Base-by-base conservation (phyloP, 2,329 filamentous ascomycete species). In the Beauveria medogensis region DNA sequence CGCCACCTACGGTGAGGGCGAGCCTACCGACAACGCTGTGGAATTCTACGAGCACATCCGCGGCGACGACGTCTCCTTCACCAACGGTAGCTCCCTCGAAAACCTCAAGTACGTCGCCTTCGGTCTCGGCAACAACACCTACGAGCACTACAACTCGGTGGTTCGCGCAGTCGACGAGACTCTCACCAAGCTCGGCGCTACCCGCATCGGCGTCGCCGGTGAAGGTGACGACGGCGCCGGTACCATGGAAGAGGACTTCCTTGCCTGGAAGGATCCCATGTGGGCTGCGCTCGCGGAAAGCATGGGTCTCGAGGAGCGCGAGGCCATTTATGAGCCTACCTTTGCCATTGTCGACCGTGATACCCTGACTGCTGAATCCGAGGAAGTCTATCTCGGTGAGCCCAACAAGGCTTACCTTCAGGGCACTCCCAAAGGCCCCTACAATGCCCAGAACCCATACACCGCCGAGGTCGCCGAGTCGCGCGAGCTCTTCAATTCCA, bases 251-350 rank as follows among this genome's bases (percentile, higher is more conserved):
- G 95, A 99, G 78, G 95, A 99, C 71, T 99, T 97, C 75, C 78
- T 99, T 69, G 91, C 93, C 66, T 99, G 94, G 94, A 99, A 99
- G 79, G 94, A 99, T 70, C 92, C 92, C 64, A 99, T 99, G 94
- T 99, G 95, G 94, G 80, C 83, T 69, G 90, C 89, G 63, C 81
- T 99, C 58, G 82, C 89, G 26, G 84, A 90, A 66, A 86, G 90
- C 71, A 91, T 99, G 88, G 85, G 85, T 59, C 79, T 99, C 60
- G 90, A 97, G 75, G 94, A 99, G 77, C 92, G 94, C 63, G 95
- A 99, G 73, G 91, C 92, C 64, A 87, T 96, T 63, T 99, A 97
- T 74, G 95, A 99, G 74, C 91, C 94, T 55, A 86, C 92, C 62
- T 97, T 97, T 72, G 86, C 84, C 67, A 87, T 99, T 67, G 84